Conservation (phyloP, 2,329 filamentous ascomycete species). For the Davidsoniella virescens region DNA sequence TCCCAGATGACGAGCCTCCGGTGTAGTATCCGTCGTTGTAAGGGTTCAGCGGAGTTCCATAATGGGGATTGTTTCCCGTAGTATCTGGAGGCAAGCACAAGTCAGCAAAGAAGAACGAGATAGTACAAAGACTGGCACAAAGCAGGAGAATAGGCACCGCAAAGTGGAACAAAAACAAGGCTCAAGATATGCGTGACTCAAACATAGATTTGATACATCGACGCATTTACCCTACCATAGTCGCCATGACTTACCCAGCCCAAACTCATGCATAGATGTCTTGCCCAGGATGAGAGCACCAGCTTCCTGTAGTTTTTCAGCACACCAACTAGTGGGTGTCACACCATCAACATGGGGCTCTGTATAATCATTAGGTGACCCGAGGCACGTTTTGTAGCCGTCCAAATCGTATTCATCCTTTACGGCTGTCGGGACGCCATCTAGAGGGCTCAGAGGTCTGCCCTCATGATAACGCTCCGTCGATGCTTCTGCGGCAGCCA, state of each 20-base stretch:
- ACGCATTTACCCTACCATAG: no score
- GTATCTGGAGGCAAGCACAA: conserved; percentile 32
- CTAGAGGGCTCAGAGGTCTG: conserved; percentile 44
- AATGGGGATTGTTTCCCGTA: conserved; percentile 56
- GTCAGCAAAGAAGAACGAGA: not conserved
- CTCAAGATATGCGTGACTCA: no score
- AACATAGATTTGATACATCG: not conserved
- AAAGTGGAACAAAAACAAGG: no score
- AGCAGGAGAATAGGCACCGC: no score
- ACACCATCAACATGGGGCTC: conserved; percentile 23
- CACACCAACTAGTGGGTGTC: conserved; percentile 47
- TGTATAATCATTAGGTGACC: conserved; percentile 44
- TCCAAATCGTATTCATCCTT: conserved; percentile 64
- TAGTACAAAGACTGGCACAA: no score
- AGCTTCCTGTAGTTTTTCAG: conserved; percentile 51
- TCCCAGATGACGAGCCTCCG: conserved; percentile 61
- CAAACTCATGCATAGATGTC: conserved; percentile 61
- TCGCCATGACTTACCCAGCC: conserved; percentile 34
- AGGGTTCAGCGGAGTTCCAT: conserved; percentile 61
- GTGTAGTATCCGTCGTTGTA: conserved; percentile 59
- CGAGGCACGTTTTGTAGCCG: conserved; percentile 54
- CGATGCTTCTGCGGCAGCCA: conserved; percentile 28
- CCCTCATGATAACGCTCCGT: conserved; percentile 34
- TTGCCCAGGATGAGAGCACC: conserved; percentile 59
- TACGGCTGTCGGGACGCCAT: conserved; percentile 57